phyloP scores from a whole-genome alignment of 1,284 basidiomycete genomes.

The Cystobasidium pallidum region DNA sequence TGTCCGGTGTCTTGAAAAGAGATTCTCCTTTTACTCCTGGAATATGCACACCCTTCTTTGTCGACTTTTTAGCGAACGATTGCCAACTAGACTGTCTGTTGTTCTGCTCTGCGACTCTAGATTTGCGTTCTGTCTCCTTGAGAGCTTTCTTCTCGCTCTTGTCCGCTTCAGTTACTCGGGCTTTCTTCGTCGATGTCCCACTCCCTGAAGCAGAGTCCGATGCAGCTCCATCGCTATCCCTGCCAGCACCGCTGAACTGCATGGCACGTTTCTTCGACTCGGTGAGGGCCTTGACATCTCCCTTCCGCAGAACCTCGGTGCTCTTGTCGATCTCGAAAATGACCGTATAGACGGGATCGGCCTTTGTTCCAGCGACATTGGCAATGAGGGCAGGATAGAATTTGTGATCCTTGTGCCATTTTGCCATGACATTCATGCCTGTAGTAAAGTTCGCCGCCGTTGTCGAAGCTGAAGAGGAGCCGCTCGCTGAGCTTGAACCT shows the following conservation, averaged over 20 bases:
- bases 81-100: constrained; percentile 92
- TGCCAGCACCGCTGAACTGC: constrained; percentile 47
- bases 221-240: constrained; percentile 46
- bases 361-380: constrained; percentile 79
- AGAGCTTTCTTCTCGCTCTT: constrained; percentile 95
- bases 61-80: constrained; percentile 94
- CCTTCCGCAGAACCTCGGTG: constrained; percentile 80
- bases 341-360: constrained; percentile 86
- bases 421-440: constrained; percentile 91
- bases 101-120: constrained; percentile 78
- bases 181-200: constrained; percentile 61
- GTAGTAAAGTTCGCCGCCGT: constrained; percentile 60
- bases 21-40: constrained; percentile 71
- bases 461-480: constrained; percentile 51
- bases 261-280: constrained; percentile 52
- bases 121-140: constrained; percentile 93
- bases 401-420: constrained; percentile 83
- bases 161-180: constrained; percentile 68
- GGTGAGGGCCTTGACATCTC: constrained; percentile 51
- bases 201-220: constrained; percentile 20
- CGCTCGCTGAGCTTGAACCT: constrained; percentile 21
- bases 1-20: constrained; percentile 95
- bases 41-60: constrained; percentile 90
- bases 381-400: constrained; percentile 93
- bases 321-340: constrained; percentile 94